phyloP scores from a whole-genome alignment of 805 yeast genomes.

The Candida ovalis region DNA sequence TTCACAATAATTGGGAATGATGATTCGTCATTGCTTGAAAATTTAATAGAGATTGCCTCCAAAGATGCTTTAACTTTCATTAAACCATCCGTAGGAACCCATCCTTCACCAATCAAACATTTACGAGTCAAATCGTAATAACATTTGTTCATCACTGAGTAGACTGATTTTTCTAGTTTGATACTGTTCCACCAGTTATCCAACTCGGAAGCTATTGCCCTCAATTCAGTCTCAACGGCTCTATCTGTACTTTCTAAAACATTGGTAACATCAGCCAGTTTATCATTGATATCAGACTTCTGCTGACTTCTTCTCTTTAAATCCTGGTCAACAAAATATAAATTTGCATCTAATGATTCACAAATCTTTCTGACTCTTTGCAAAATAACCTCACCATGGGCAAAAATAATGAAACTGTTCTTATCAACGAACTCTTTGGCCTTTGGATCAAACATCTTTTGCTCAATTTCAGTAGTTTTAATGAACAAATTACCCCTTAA shows the following conservation, averaged over 20 bases:
- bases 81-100: conserved; percentile 62
- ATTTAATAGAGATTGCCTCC: conserved; percentile 34
- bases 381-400: conserved; percentile 80
- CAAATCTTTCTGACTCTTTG: conserved; percentile 76
- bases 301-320: conserved; percentile 35
- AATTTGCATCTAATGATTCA: conserved; percentile 83
- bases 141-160: conserved; percentile 57
- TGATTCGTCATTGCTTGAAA: conserved; percentile 19
- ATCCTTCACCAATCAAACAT: conserved; percentile 69
- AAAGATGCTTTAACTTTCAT: conserved; percentile 41
- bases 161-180: conserved; percentile 55
- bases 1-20: conserved; percentile 38
- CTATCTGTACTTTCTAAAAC: conserved; percentile 47
- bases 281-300: conserved; percentile 41
- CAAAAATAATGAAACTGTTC: conserved; percentile 81
- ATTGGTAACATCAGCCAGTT: conserved; percentile 48
- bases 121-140: conserved; percentile 65
- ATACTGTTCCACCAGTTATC: conserved; percentile 53
- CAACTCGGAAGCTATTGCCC: conserved; percentile 60
- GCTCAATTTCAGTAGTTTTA: conserved; percentile 67
- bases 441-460: conserved; percentile 61
- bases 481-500: conserved; percentile 88
- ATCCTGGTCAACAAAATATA: conserved; percentile 57
- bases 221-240: conserved; percentile 60
- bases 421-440: conserved; percentile 58